Conservation (phyloP, 495 filamentous ascomycete genomes). For the Amniculicola lignicola region DNA sequence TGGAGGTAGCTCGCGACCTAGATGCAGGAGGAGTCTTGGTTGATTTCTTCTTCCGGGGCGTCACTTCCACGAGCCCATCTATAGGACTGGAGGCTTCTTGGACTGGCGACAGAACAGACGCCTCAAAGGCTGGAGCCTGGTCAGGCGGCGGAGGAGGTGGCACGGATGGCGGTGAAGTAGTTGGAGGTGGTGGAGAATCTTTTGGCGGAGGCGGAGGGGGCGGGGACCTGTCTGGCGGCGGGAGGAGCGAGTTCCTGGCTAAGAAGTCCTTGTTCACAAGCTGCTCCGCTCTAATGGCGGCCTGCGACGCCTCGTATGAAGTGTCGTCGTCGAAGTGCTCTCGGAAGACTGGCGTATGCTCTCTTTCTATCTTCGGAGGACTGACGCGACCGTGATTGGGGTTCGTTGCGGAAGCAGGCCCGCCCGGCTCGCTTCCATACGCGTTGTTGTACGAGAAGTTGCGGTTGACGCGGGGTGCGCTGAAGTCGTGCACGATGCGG, state of each 20-base stretch:
- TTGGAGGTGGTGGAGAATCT: not conserved
- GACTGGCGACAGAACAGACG: slow-evolving; percentile 40
- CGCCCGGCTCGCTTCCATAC: slow-evolving; percentile 15
- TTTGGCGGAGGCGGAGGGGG: slow-evolving; percentile 33
- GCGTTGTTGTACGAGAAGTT: slow-evolving; percentile 47
- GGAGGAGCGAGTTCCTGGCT: slow-evolving; percentile 27
- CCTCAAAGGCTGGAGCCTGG: not conserved
- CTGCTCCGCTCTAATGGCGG: slow-evolving; percentile 36
- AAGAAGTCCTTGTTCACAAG: slow-evolving; percentile 38
- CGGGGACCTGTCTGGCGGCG: slow-evolving; percentile 22
- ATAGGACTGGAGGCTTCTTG: slow-evolving; percentile 38
- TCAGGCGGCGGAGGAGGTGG: slow-evolving; percentile 11
- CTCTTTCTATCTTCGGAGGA: slow-evolving; percentile 35
- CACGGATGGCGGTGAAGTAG: slow-evolving; percentile 5
- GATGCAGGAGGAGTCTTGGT: slow-evolving; percentile 42
- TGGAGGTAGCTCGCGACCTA: slow-evolving; percentile 50
- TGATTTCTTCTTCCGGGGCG: slow-evolving; percentile 33
- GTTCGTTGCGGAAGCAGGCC: slow-evolving; percentile 9
- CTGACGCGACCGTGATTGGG: slow-evolving; percentile 32
- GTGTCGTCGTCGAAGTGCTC: slow-evolving; percentile 66
- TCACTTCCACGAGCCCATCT: slow-evolving; percentile 38
- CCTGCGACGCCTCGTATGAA: slow-evolving; percentile 21
- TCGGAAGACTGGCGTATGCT: slow-evolving; percentile 61
- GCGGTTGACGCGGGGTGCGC: slow-evolving; percentile 67
- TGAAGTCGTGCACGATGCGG: slow-evolving; percentile 86